These are phyloP conservation scores for Colletotrichum noveboracense DNA, from an alignment of 2,329 filamentous ascomycete genomes.

Conservation along the genomic window DNA sequence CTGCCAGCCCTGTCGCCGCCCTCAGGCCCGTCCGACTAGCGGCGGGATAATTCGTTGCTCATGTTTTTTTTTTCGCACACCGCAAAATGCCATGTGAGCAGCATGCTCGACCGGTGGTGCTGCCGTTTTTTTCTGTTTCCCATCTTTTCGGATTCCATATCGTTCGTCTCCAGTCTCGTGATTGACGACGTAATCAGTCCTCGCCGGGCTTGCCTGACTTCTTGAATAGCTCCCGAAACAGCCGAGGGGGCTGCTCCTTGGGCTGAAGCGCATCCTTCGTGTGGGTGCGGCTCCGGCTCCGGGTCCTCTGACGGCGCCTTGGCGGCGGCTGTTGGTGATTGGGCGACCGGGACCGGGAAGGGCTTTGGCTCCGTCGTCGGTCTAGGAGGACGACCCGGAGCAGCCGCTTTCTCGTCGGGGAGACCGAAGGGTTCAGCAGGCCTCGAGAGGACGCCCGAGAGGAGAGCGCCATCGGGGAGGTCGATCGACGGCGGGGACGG, in stretches of 20 bases:
- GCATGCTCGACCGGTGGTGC: neutral
- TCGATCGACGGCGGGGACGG: conserved; percentile 43
- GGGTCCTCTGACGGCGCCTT: conserved; percentile 41
- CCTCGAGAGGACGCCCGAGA: conserved; percentile 38
- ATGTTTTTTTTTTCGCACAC: neutral
- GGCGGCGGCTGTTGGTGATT: conserved; percentile 32
- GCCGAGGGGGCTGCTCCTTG: conserved; percentile 6
- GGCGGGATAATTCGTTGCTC: neutral
- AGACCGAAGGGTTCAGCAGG: conserved; percentile 34
- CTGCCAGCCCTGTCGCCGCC: neutral
- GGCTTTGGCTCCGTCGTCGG: conserved; percentile 49
- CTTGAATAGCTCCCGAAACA: conserved; percentile 3
- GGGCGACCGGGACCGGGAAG: conserved; percentile 42
- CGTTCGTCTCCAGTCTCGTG: neutral
- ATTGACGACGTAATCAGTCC: neutral
- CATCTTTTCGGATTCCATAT: neutral
- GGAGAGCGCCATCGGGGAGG: conserved; percentile 35
- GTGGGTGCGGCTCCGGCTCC: conserved; percentile 39
- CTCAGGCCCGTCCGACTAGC: neutral
- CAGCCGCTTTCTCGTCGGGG: conserved; percentile 46
- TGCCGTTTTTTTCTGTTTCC: neutral
- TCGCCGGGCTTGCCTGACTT: conserved; percentile 1
- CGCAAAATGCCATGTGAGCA: neutral
- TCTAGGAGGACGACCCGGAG: conserved; percentile 45
- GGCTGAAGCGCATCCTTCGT: neutral